Base-by-base conservation (phyloP, 768 basidiomycete genomes). In the Russula brevipes region DNA sequence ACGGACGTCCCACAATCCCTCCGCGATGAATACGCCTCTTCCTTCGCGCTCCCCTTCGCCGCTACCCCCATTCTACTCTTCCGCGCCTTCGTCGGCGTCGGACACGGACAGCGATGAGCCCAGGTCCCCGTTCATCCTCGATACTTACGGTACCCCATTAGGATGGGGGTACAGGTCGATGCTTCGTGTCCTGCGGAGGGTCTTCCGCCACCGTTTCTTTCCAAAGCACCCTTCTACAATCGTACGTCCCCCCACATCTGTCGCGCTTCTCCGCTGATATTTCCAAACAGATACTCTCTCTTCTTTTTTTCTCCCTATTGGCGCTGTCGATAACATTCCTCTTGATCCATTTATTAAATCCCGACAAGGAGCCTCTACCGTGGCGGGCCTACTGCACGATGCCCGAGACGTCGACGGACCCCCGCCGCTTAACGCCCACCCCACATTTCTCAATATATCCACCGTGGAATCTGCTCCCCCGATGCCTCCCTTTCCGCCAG, bases 301-400 rank as follows among this genome's bases (percentile, higher is more conserved):
- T 91, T 69, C 80, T 94, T 64, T 77, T 94, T 59, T 82, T 96
- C 70, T 86, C 87, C 57, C 78, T 86, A 66, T 87, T 97, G 72
- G 89, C 89, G 57, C 85, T 91, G 63, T 85, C 85, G 64, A 79
- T 95, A 69, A 95, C 94, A 36, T 83, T 94, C 63, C 79, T 91
- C 59, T 81, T 98, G 75, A 94, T 94, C 71, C 89, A 97, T 75
- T 82, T 95, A 65, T 82, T 98, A 71, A 95, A 97, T 73, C 95
- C 94, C 61, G 96, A 98, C 81, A 98, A 97, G 74, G 87, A 89
- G 57, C 89, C 94, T 24, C 78, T 97, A 7, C 94, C 94, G 51
- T 98, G 94, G 94, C 85, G 94, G 69, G 85, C 88, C 30, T 97
- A 96, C 73, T 98, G 96, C 75, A 84, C 89, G 30, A 80, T 85